Evolutionary conservation across 306 rosid genomes (phyloP), one percentile per base, ranked within the genome.

Genomic region (Castanea crenata): DNA sequence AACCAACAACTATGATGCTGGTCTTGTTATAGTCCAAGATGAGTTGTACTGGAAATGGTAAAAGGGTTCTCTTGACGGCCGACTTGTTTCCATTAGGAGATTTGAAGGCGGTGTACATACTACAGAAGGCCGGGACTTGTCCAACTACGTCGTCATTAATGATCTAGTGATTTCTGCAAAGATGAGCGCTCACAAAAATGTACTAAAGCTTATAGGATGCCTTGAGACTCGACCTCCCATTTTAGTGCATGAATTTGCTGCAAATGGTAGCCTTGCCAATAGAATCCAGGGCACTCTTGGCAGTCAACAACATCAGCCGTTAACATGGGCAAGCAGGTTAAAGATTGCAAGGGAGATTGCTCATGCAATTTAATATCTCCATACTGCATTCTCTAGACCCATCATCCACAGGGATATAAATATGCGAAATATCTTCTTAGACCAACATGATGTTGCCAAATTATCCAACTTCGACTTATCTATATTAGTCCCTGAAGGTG

Each of bases 391-490:
- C 64, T 58, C 64, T 4, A 58, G 31, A 21, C 64, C 64, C 31
- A 58, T 76, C 68, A 75, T 70, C 46, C 76, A 75, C 34, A 23
- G 69, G 44, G 32, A 81, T 34, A 21, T 76, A 20, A 21, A 31
- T 15, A 4, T 13, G 8, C 11, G 0, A 8, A 31, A 69, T 16
- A 21, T 75, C 55, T 74, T 68, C 64, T 58, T 81, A 38, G 76
- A 69, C 34, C 21, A 46, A 46, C 35, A 74, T 2, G 29, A 27
- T 11, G 58, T 20, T 35, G 58, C 69, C 34, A 74, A 65, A 20
- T 58, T 55, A 31, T 16, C 38, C 3, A 11, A 69, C 1, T 81
- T 81, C 32, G 55, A 46, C 49, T 4, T 2, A 2, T 51, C 80
- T 9, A 8, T 75, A 12, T 70, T 76, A 49, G 69, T 75, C 75